Percentiles rank a stretch among this genome's conserved stretches.
These are phyloP conservation scores for Gracilaria caudata DNA, from an alignment of 23 red algal species.

Conservation along the genomic window DNA sequence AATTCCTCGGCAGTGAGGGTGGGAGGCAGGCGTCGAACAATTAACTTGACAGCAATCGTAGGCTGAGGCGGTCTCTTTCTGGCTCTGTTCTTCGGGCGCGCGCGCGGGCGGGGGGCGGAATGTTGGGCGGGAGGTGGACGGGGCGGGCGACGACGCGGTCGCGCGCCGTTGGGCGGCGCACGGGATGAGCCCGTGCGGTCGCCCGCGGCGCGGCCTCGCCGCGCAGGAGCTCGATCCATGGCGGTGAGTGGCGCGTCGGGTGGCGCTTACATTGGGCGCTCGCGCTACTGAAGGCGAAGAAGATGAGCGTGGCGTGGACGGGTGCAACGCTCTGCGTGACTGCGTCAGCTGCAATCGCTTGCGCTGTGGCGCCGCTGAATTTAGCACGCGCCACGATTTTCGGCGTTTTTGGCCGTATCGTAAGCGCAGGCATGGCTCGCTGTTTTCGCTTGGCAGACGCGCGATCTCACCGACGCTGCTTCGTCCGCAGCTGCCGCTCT, in stretches of 20 bases:
- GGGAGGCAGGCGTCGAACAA: constrained; percentile 60
- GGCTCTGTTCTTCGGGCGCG: constrained; percentile 51
- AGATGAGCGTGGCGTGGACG: not conserved
- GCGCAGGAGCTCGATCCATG: constrained; percentile 31
- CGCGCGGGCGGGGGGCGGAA: not conserved
- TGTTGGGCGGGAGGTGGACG: constrained; percentile 24
- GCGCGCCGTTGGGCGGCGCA: constrained; percentile 7
- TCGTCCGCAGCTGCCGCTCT: not conserved
- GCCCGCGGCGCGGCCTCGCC: constrained; percentile 23
- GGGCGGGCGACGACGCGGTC: constrained; percentile 4
- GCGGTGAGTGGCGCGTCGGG: not conserved
- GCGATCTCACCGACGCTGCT: too few species aligned
- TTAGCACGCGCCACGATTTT: not conserved
- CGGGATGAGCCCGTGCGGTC: not conserved
- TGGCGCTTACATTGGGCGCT: constrained; percentile 38
- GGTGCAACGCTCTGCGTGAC: not conserved
- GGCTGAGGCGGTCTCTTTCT: constrained; percentile 18
- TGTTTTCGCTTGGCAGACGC: too few species aligned
- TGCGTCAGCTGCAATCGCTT: too few species aligned
- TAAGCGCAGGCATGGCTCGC: too few species aligned
- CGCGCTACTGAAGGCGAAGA: constrained; percentile 2
- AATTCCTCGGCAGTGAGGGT: constrained; percentile 54
- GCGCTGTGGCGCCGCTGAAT: constrained; percentile 3
- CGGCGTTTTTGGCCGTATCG: not conserved
- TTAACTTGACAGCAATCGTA: constrained; percentile 48